Base-by-base conservation (phyloP, 2,329 filamentous ascomycete genomes). In the Sporothrix schenckii region DNA sequence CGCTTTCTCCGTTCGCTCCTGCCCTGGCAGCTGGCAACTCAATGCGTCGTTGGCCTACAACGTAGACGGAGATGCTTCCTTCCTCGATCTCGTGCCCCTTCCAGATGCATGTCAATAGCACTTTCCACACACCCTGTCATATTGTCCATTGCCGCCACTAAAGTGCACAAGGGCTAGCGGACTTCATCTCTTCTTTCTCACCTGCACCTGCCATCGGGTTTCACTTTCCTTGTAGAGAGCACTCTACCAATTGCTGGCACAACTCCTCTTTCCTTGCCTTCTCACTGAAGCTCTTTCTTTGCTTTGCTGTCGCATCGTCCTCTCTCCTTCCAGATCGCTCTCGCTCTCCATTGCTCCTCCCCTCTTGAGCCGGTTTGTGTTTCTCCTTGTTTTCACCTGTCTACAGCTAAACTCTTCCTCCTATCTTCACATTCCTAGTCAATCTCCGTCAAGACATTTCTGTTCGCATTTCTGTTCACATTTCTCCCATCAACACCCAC, bases 271-370 rank as follows among this genome's bases (percentile, higher is more conserved):
- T 60, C 30, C 16, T 39, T n/a, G 54, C 53, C 24, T 44, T 50
- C 52, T 56, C 56, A 69, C 56, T 63, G 54, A 58, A 52, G 67
- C 56, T 69, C 54, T 63, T 52, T 50, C 34, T 34, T 39, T 4
- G 34, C 24, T 24, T 9, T 14, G 53, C 39, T 19, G 44, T 66
- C 44, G 13, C 30, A 21, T 50, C 24, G 7, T 34, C 27, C 14
- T 53, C 30, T 60, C 11, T 41, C 39, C 54, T 47, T 30, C 61
- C 39, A 30, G 5, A 49, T 19, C 21, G 30, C 50, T 27, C 41
- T 63, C 27, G 54, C 27, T 6, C 53, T 52, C 39, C 52, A 24
- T 39, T 24, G 27, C 63, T 16, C 65, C 24, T 61, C 34, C 54
- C 44, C 41, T 52, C 41, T 16, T 65, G 41, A n/a, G 14, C 53